These are phyloP conservation scores for Pseudogymnoascus sp. DNA, from an alignment of 2,329 filamentous ascomycete species.

Conservation along the genomic window DNA sequence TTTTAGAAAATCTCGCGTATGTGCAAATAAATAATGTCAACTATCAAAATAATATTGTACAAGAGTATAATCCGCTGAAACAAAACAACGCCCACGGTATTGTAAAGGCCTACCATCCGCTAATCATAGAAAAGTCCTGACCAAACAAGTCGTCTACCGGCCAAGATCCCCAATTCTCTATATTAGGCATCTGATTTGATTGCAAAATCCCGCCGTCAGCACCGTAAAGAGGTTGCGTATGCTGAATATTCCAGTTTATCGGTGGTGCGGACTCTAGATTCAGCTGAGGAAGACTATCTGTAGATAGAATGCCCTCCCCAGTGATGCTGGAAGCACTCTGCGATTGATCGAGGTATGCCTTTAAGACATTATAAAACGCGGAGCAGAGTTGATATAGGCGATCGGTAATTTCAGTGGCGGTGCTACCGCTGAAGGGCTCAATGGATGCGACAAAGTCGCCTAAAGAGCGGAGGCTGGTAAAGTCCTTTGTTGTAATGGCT, in stretches of 20 bases:
- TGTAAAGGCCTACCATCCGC: neutral
- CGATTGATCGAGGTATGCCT: neutral
- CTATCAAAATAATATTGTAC: neutral
- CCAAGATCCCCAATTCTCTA: neutral
- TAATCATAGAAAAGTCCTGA: neutral
- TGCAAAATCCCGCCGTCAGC: neutral
- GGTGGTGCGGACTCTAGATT: neutral
- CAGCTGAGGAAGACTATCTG: neutral
- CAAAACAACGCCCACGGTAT: neutral
- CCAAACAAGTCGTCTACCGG: neutral
- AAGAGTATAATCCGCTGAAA: neutral
- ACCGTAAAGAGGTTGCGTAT: neutral
- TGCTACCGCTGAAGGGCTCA: slow-evolving; percentile 29
- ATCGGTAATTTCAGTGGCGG: neutral
- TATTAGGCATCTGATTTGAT: neutral
- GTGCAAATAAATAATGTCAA: neutral
- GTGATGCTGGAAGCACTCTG: neutral
- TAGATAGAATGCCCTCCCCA: neutral
- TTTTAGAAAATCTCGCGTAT: neutral
- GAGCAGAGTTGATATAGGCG: neutral
- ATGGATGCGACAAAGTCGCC: slow-evolving; percentile 36
- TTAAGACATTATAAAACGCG: neutral
- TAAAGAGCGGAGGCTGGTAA: slow-evolving; percentile 34
- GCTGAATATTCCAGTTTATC: neutral
- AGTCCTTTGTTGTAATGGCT: slow-evolving; percentile 29